These are phyloP conservation scores for Trichoderma sp. DNA, from an alignment of 2,329 filamentous ascomycete species.

Conservation along the genomic window DNA sequence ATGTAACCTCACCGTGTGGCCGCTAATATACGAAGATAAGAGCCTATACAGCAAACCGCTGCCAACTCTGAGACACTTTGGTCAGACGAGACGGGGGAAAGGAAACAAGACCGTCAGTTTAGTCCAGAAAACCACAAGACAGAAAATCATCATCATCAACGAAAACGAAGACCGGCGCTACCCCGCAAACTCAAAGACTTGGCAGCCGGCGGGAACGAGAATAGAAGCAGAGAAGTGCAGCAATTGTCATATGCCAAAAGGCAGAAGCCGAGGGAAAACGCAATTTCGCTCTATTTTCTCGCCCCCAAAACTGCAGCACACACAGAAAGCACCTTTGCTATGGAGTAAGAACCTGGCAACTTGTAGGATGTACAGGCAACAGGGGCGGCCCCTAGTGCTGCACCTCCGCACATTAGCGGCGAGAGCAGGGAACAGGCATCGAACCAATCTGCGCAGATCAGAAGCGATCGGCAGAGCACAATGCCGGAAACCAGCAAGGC, in stretches of 20 bases:
- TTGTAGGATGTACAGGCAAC: neutral
- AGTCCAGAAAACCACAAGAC: neutral
- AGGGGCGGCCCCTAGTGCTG: neutral
- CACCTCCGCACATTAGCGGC: slow-evolving; percentile 6
- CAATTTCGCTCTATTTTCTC: neutral
- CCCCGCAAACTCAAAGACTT: neutral
- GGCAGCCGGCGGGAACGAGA: neutral
- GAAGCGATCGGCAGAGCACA: slow-evolving; percentile 2
- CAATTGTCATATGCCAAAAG: neutral
- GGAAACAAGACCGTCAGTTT: neutral
- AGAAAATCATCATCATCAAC: neutral
- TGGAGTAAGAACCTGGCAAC: neutral
- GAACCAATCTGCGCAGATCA: neutral
- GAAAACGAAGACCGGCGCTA: neutral
- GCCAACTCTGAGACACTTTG: neutral
- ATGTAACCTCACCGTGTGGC: neutral
- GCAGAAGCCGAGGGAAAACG: slow-evolving; percentile 4
- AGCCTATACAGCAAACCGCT: neutral
- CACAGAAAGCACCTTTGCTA: neutral
- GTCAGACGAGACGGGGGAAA: neutral
- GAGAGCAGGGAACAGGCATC: neutral
- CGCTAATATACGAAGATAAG: neutral
- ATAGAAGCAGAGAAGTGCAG: neutral
- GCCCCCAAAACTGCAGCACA: neutral
- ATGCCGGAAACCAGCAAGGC: slow-evolving; percentile 4